Evolutionary conservation across 2,329 filamentous ascomycete genomes (phyloP).

Genomic region (Whalleya microplaca): DNA sequence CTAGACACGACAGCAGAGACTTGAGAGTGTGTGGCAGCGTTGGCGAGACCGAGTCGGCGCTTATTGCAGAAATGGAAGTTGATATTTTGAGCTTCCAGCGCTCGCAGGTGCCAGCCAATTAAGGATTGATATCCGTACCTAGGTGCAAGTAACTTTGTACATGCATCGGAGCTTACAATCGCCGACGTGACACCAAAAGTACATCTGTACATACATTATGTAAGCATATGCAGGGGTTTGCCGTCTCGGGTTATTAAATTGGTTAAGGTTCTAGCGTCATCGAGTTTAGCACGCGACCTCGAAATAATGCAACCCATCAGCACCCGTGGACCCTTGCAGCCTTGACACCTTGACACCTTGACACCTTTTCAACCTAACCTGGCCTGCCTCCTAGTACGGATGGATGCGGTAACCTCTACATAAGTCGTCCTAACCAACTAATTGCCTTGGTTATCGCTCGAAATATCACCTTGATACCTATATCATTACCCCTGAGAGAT

Average conservation of each 20-base stretch:
- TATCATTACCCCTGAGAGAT: slow-evolving; percentile 31
- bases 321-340: background rate
- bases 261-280: slow-evolving; percentile 1
- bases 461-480: too few relatives aligned
- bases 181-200: slow-evolving; percentile 1
- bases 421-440: background rate
- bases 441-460: too few relatives aligned
- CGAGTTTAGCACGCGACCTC: slow-evolving; percentile 16
- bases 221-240: too few relatives aligned
- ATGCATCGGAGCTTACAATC: background rate
- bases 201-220: too few relatives aligned
- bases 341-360: background rate
- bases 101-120: too few relatives aligned
- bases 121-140: too few relatives aligned
- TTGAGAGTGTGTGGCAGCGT: background rate
- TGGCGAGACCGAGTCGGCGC: background rate
- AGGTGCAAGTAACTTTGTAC: too few relatives aligned
- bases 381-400: too few relatives aligned
- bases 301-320: too few relatives aligned
- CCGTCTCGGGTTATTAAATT: background rate
- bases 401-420: too few relatives aligned
- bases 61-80: too few relatives aligned
- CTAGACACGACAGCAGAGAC: background rate
- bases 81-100: too few relatives aligned
- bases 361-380: background rate